A percentile compares a stretch with the other conserved stretches of the same genome.
Conservation (phyloP, 2,329 filamentous ascomycete species). For the Drechslerella coelobrocha region DNA sequence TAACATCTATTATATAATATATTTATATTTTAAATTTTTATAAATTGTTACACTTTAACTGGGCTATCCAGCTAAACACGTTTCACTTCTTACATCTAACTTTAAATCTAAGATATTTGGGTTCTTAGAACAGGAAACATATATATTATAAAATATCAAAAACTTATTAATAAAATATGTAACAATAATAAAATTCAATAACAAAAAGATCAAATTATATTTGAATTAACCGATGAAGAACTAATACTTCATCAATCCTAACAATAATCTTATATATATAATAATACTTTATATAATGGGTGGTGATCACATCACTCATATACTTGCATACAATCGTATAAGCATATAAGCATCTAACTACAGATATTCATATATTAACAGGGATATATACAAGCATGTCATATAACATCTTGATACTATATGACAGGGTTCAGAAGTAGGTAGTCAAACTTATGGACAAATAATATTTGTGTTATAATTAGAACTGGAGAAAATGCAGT, state of each 20-base stretch:
- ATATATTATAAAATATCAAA: not conserved
- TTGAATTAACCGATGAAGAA: too few species aligned
- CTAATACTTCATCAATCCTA: too few species aligned
- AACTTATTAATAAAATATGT: not conserved
- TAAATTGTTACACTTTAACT: not conserved
- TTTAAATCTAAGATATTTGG: not conserved
- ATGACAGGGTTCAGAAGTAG: not conserved
- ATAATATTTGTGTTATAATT: too few species aligned
- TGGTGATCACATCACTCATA: not conserved
- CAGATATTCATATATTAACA: not conserved
- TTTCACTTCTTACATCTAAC: too few species aligned
- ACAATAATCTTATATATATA: too few species aligned
- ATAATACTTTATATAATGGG: too few species aligned
- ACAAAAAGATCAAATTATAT: too few species aligned
- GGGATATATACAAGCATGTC: not conserved
- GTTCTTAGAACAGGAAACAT: not conserved
- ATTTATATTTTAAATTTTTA: too few species aligned
- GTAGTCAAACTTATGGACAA: not conserved
- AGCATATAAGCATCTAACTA: not conserved
- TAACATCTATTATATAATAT: too few species aligned
- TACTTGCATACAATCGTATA: not conserved
- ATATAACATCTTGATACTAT: not conserved
- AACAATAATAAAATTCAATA: too few species aligned
- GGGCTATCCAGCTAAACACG: not conserved
- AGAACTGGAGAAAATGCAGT: too few species aligned